Evolutionary conservation across 495 filamentous ascomycete species (phyloP).

Genomic region (Podospora anserina): DNA sequence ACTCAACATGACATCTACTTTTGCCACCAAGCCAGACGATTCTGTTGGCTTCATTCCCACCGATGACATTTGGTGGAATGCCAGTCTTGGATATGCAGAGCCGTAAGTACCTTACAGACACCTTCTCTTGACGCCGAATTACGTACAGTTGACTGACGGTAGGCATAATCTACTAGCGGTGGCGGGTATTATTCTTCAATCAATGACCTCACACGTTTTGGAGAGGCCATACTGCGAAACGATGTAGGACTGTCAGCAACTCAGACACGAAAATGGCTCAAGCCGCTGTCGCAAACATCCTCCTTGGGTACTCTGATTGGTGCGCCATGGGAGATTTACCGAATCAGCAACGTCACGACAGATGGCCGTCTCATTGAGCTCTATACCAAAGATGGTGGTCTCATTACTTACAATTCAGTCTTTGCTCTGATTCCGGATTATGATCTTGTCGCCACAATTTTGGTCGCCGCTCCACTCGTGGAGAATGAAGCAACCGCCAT

Average conservation of each 20-base stretch:
- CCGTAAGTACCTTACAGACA: constrained; percentile 37
- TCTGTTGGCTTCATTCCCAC: constrained; percentile 40
- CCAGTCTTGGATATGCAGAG: constrained; percentile 42
- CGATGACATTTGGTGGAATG: constrained; percentile 40
- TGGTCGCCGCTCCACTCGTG: constrained; percentile 35
- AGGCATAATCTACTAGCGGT: constrained; percentile 17
- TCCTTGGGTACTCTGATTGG: constrained; percentile 44
- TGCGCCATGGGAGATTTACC: constrained; percentile 56
- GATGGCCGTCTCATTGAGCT: constrained; percentile 46
- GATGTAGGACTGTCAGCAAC: constrained; percentile 37
- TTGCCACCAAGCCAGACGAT: constrained; percentile 32
- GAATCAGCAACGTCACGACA: constrained; percentile 33
- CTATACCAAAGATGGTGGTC: constrained; percentile 56
- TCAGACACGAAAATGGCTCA: constrained; percentile 55
- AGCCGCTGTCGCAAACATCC: constrained; percentile 49
- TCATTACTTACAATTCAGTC: constrained; percentile 45
- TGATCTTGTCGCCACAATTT: constrained; percentile 48
- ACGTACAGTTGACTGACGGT: too few relatives aligned
- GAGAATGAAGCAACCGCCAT: constrained; percentile 22
- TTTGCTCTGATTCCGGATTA: constrained; percentile 52
- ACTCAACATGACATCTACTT: constrained; percentile 42
- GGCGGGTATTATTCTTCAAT: constrained; percentile 54
- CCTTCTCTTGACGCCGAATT: constrained; percentile 8
- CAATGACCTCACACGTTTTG: constrained; percentile 51
- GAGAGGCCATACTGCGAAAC: constrained; percentile 49